phyloP scores from a whole-genome alignment of 2,329 filamentous ascomycete species.

The Decorospora gaudefroyi region DNA sequence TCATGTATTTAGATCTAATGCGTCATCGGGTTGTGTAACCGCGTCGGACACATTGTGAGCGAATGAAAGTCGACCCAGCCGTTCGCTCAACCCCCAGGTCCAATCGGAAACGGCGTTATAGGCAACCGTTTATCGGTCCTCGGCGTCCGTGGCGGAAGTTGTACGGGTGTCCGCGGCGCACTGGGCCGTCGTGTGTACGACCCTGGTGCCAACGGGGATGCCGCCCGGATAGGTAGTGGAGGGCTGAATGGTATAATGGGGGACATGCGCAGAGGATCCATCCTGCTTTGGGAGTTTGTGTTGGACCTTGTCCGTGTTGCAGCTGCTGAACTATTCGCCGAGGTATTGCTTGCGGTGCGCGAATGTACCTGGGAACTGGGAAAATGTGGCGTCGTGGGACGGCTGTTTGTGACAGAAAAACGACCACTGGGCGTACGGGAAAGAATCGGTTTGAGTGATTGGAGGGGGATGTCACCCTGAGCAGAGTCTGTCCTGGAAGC shows the following conservation, averaged over 20 bases:
- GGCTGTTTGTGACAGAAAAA: slow-evolving; percentile 5
- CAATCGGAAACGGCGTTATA: slow-evolving; percentile 39
- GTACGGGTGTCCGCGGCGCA: slow-evolving; percentile 9
- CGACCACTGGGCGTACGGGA: slow-evolving; percentile 19
- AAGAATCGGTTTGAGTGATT: slow-evolving; percentile 11
- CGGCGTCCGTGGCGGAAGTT: slow-evolving; percentile 9
- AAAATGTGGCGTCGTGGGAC: slow-evolving; percentile 2
- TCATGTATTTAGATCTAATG: no score
- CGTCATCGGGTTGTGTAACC: background rate
- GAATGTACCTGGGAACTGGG: slow-evolving; percentile 16
- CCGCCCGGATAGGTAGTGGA: slow-evolving; percentile 12
- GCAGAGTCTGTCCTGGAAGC: background rate
- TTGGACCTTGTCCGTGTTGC: slow-evolving; percentile 4
- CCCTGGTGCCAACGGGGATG: slow-evolving; percentile 15
- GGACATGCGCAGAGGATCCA: slow-evolving; percentile 28
- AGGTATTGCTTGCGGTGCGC: slow-evolving; percentile 15
- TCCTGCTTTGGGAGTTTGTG: slow-evolving; percentile 13
- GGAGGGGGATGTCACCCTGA: slow-evolving; percentile 4
- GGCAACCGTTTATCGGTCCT: slow-evolving; percentile 37
- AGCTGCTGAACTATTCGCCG: slow-evolving; percentile 8
- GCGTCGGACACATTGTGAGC: background rate
- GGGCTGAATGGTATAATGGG: slow-evolving; percentile 23
- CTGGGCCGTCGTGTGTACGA: slow-evolving; percentile 16
- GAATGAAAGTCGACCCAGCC: no score
- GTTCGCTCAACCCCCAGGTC: background rate